Conservation (phyloP, 805 yeast species). For the Clavispora carvajalis region DNA sequence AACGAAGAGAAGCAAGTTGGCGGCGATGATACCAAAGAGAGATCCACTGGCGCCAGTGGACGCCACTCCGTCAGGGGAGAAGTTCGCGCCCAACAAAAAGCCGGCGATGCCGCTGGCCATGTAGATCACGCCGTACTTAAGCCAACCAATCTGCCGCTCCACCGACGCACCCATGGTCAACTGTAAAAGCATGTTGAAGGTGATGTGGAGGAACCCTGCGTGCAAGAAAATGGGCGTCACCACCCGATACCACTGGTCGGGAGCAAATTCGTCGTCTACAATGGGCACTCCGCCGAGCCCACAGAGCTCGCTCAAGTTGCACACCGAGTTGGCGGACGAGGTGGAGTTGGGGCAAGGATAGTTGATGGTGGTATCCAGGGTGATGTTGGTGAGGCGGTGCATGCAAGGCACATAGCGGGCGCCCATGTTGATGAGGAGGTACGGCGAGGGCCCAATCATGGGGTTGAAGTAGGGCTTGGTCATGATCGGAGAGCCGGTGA, state of each 20-base stretch:
- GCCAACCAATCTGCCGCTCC: conserved; percentile 51
- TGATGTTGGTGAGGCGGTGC: conserved; percentile 46
- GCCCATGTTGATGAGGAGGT: conserved; percentile 62
- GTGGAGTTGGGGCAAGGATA: conserved; percentile 75
- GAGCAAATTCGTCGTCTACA: conserved; percentile 31
- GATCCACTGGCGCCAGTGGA: conserved; percentile 72
- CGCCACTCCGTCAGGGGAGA: conserved; percentile 60
- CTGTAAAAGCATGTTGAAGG: conserved; percentile 59
- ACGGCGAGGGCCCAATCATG: conserved; percentile 72
- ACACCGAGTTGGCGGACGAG: conserved; percentile 46
- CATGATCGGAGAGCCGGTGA: conserved; percentile 63
- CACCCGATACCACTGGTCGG: conserved; percentile 66
- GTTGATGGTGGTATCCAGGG: conserved; percentile 38
- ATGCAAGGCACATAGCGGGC: conserved; percentile 70
- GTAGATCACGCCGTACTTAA: conserved; percentile 52
- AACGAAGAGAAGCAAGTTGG: conserved; percentile 52
- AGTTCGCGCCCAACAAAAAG: conserved; percentile 63
- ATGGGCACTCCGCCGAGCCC: conserved; percentile 48
- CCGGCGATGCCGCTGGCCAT: conserved; percentile 61
- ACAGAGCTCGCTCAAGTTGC: conserved; percentile 54
- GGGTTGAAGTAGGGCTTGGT: conserved; percentile 72
- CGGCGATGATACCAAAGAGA: conserved; percentile 62
- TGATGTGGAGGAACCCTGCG: conserved; percentile 67
- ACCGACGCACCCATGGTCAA: conserved; percentile 54
- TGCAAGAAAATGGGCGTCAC: conserved; percentile 68